These are phyloP conservation scores for Xylariaceae sp. DNA, from an alignment of 2,329 filamentous ascomycete species.

Conservation along the genomic window DNA sequence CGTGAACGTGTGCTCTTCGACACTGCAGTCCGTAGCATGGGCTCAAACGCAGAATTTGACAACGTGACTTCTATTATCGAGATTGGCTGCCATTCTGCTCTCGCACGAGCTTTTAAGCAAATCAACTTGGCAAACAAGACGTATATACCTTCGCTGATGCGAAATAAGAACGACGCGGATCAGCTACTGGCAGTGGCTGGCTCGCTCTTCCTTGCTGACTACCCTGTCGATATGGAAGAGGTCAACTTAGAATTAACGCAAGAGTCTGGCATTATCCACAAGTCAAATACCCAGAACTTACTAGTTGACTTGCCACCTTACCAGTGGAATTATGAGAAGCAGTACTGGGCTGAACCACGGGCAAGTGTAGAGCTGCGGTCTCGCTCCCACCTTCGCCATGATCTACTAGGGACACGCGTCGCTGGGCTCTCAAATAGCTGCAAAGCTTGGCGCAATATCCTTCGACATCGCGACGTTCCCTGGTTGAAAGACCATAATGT, in stretches of 20 bases:
- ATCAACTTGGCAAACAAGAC: constrained; percentile 29
- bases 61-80: constrained; percentile 31
- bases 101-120: constrained; percentile 40
- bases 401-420: constrained; percentile 22
- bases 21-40: constrained; percentile 46
- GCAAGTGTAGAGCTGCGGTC: constrained; percentile 21
- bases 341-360: constrained; percentile 30
- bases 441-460: constrained; percentile 43
- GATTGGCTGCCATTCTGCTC: constrained; percentile 39
- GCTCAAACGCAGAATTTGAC: constrained; percentile 39
- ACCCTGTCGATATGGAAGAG: constrained; percentile 27
- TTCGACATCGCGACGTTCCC: constrained; percentile 41
- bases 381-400: constrained; percentile 24
- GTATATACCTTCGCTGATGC: constrained; percentile 29
- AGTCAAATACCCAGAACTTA: constrained; percentile 11
- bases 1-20: constrained; percentile 33
- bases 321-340: constrained; percentile 33
- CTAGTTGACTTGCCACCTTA: constrained; percentile 33
- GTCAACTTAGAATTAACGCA: constrained; percentile 19
- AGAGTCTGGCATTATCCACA: constrained; percentile 4
- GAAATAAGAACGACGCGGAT: constrained; percentile 25
- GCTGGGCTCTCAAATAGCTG: constrained; percentile 13
- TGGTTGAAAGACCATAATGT: constrained; percentile 47
- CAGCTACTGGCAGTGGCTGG: constrained; percentile 27
- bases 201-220: constrained; percentile 27